Evolutionary conservation across 139 green algal genomes (phyloP).

Genomic region (Auxenochlorella protothecoides): DNA sequence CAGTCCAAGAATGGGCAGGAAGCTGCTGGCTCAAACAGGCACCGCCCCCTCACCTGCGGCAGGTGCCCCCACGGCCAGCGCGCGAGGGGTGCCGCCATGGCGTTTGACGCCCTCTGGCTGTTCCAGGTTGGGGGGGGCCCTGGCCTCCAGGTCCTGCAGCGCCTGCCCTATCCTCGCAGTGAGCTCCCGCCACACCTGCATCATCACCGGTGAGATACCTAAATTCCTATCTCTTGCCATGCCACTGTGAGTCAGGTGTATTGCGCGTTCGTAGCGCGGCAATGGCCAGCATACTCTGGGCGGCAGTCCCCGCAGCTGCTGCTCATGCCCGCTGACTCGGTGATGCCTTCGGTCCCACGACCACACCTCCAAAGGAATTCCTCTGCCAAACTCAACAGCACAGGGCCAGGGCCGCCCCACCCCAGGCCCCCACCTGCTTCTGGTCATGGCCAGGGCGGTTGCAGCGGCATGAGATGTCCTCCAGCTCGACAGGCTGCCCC

Average conservation of each 20-base stretch:
- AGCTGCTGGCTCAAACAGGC: background rate
- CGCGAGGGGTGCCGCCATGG: background rate
- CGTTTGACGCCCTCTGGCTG: slow-evolving; percentile 10
- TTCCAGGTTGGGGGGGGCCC: slow-evolving; percentile 36
- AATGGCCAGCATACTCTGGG: background rate
- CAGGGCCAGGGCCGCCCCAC: background rate
- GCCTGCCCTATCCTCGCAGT: slow-evolving; percentile 34
- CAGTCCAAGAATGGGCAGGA: too few species aligned
- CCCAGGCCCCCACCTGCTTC: background rate
- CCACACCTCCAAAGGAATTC: too few species aligned
- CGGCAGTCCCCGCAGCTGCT: background rate
- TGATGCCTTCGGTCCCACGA: too few species aligned
- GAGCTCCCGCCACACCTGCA: slow-evolving; percentile 53
- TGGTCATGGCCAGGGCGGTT: slow-evolving; percentile 16
- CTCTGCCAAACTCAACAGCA: background rate
- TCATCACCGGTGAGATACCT: background rate
- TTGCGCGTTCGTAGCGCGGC: too few species aligned
- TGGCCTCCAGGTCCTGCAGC: slow-evolving; percentile 40
- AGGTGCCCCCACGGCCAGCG: slow-evolving; percentile 3
- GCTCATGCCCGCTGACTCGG: too few species aligned
- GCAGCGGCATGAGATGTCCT: slow-evolving; percentile 43
- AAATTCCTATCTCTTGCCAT: background rate
- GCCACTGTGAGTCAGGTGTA: background rate
- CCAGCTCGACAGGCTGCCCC: slow-evolving; percentile 54
- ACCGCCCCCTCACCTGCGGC: background rate